These are phyloP conservation scores for Candida ipomoeae DNA, from an alignment of 805 yeast species.

Conservation along the genomic window DNA sequence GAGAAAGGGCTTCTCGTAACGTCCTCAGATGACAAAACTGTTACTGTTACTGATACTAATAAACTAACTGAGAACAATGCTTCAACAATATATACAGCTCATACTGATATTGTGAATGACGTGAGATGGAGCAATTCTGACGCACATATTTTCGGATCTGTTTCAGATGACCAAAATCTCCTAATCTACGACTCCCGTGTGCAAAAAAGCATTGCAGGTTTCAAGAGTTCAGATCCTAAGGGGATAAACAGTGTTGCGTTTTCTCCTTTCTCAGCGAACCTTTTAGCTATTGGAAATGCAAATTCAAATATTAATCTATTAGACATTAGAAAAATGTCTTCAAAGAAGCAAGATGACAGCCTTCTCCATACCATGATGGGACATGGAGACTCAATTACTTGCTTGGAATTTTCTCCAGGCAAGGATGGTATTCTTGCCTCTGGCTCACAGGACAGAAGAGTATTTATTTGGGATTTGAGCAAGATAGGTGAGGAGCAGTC, in stretches of 20 bases:
- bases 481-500: conserved; percentile 81
- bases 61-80: not conserved
- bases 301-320: conserved; percentile 64
- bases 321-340: conserved; percentile 49
- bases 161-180: conserved; percentile 63
- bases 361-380: conserved; percentile 73
- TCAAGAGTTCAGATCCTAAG: conserved; percentile 24
- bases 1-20: conserved; percentile 50
- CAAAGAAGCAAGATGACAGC: conserved; percentile 14
- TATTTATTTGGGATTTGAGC: conserved; percentile 75
- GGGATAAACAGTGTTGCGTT: conserved; percentile 64
- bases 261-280: conserved; percentile 54
- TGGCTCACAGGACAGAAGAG: conserved; percentile 72
- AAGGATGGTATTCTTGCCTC: conserved; percentile 75
- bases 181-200: conserved; percentile 52
- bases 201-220: conserved; percentile 22
- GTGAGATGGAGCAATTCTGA: conserved; percentile 64
- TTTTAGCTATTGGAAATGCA: conserved; percentile 67
- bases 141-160: conserved; percentile 58
- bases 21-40: conserved; percentile 61
- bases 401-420: conserved; percentile 73
- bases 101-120: conserved; percentile 66
- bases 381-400: conserved; percentile 68
- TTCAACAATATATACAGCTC: conserved; percentile 24
- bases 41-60: conserved; percentile 57